Evolutionary conservation across 2,329 filamentous ascomycete genomes (phyloP).

Genomic region (Exophiala lecanii-corni): DNA sequence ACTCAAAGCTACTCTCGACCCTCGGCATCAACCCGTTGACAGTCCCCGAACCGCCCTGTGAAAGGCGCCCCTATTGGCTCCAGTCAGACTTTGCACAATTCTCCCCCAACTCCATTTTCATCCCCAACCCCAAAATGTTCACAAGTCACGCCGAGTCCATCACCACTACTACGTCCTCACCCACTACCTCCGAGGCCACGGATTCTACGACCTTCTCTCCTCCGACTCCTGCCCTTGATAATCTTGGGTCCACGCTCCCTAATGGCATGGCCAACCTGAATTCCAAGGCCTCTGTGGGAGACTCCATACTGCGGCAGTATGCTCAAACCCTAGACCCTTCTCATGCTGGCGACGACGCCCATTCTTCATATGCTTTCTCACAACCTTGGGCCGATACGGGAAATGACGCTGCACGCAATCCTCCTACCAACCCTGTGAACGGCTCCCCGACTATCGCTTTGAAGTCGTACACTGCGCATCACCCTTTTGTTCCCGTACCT

Average conservation of each 20-base stretch:
- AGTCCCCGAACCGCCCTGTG: no score
- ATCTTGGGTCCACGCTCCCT: slow-evolving; percentile 26
- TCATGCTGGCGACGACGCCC: slow-evolving; percentile 35
- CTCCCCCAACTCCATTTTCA: neutral
- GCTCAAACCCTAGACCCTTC: slow-evolving; percentile 40
- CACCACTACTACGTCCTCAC: slow-evolving; percentile 26
- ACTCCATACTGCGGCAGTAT: slow-evolving; percentile 41
- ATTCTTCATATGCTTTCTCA: slow-evolving; percentile 16
- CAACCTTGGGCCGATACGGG: slow-evolving; percentile 23
- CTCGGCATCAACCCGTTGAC: no score
- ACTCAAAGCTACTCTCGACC: no score
- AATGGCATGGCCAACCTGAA: slow-evolving; percentile 25
- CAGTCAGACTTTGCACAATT: no score
- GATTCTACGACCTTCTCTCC: slow-evolving; percentile 20
- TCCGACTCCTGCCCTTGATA: slow-evolving; percentile 23
- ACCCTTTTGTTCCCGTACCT: slow-evolving; percentile 30
- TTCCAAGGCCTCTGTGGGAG: slow-evolving; percentile 29
- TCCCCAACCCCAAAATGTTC: slow-evolving; percentile 17
- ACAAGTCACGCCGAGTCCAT: no score
- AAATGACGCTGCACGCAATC: no score
- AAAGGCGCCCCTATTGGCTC: no score
- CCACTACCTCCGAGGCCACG: slow-evolving; percentile 21
- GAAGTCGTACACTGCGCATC: slow-evolving; percentile 27
- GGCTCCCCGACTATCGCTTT: slow-evolving; percentile 25
- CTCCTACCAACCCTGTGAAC: slow-evolving; percentile 22